These are phyloP conservation scores for Paramarasmius palmivorus DNA, from an alignment of 1,284 basidiomycete genomes.

Conservation along the genomic window DNA sequence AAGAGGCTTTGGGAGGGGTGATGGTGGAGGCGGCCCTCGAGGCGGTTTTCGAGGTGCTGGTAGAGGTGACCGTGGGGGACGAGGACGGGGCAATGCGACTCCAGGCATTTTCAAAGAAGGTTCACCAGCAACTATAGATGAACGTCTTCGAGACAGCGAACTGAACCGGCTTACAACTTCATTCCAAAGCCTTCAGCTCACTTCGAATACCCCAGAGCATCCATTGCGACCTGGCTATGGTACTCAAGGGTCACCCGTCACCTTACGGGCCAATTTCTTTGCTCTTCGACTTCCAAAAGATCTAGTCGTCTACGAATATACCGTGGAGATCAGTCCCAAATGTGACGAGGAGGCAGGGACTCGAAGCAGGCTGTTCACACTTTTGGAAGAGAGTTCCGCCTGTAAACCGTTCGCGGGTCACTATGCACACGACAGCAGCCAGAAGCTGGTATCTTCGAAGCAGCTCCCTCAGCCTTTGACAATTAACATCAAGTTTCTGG, in stretches of 20 bases:
- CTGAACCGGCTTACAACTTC: constrained; percentile 35
- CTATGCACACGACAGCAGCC: constrained; percentile 64
- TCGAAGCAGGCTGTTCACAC: constrained; percentile 57
- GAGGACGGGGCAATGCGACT: constrained; percentile 20
- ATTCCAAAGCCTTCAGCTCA: constrained; percentile 43
- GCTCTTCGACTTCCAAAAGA: constrained; percentile 50
- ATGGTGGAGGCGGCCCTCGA: constrained; percentile 25
- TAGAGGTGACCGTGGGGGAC: constrained; percentile 15
- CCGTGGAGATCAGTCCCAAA: constrained; percentile 53
- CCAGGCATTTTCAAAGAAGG: constrained; percentile 43
- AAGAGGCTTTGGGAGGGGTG: constrained; percentile 21
- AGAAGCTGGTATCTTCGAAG: constrained; percentile 56
- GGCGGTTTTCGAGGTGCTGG: constrained; percentile 23
- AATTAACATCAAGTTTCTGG: constrained; percentile 49
- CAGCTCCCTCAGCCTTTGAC: constrained; percentile 57
- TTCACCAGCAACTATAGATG: constrained; percentile 40
- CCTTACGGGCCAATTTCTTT: constrained; percentile 71
- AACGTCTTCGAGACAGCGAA: constrained; percentile 40
- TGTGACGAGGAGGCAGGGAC: constrained; percentile 46
- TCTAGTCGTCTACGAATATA: constrained; percentile 56
- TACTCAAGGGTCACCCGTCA: constrained; percentile 50
- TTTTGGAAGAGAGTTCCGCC: constrained; percentile 51
- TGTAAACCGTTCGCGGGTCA: constrained; percentile 42
- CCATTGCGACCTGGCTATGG: constrained; percentile 72
- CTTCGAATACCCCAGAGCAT: constrained; percentile 37